A percentile compares a stretch with the other conserved stretches of the same genome.
Conservation (phyloP, 2,329 filamentous ascomycete species). For the Penicillium janthinellum region DNA sequence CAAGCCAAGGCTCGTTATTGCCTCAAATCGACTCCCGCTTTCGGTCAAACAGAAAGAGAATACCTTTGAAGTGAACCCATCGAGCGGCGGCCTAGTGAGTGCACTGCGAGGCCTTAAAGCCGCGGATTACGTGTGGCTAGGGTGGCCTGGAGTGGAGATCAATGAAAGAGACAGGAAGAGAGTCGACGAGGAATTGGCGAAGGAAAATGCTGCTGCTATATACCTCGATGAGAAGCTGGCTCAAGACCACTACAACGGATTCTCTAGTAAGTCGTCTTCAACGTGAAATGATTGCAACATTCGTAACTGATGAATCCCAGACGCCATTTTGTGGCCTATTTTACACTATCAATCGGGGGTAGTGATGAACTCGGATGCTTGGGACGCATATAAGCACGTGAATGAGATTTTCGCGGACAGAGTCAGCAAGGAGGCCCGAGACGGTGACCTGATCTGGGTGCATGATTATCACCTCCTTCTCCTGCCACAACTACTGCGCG, state of each 20-base stretch:
- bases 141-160: background rate
- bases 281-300: slow-evolving; percentile 48
- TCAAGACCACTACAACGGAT: background rate
- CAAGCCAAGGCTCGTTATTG: background rate
- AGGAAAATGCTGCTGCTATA: background rate
- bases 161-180: background rate
- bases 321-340: background rate
- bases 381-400: slow-evolving; percentile 83
- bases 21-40: background rate
- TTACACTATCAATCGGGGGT: slow-evolving; percentile 10
- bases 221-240: background rate
- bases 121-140: background rate
- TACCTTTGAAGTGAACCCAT: background rate
- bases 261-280: background rate
- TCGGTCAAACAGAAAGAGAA: background rate
- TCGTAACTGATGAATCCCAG: background rate
- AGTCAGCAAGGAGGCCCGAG: slow-evolving; percentile 76
- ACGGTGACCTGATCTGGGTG: slow-evolving; percentile 89
- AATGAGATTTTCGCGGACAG: slow-evolving; percentile 85
- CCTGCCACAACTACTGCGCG: slow-evolving; percentile 81
- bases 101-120: background rate
- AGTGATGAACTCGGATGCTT: slow-evolving; percentile 69
- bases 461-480: slow-evolving; percentile 96
- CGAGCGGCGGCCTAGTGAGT: background rate
- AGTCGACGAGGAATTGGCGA: background rate